A percentile compares a stretch with the other conserved stretches of the same genome.
phyloP scores from a whole-genome alignment of 192 early-diverging fungal genomes.

The Umbelopsis sp. region DNA sequence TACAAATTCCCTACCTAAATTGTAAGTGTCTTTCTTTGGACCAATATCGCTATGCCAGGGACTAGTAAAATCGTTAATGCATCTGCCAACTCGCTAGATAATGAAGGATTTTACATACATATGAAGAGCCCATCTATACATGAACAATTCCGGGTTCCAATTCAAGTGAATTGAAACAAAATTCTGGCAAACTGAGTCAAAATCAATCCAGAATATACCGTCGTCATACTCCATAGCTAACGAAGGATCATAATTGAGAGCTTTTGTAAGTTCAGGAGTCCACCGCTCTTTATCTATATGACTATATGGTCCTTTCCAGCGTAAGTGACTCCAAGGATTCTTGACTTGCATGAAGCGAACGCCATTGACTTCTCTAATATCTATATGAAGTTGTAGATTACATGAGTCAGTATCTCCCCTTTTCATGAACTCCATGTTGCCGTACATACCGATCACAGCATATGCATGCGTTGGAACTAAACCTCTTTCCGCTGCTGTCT shows the following conservation, averaged over 20 bases:
- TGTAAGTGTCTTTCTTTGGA: slow-evolving; percentile 32
- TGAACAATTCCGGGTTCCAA: slow-evolving; percentile 84
- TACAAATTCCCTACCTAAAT: slow-evolving; percentile 32
- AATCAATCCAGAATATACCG: slow-evolving; percentile 92
- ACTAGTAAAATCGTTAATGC: slow-evolving; percentile 5
- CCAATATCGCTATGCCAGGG: slow-evolving; percentile 35
- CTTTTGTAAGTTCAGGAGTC: slow-evolving; percentile 68
- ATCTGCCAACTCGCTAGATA: background rate
- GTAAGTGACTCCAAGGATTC: slow-evolving; percentile 91
- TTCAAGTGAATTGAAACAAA: slow-evolving; percentile 92
- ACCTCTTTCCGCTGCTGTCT: slow-evolving; percentile 66
- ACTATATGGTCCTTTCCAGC: slow-evolving; percentile 83
- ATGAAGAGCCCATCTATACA: slow-evolving; percentile 68
- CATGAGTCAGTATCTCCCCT: too few relatives aligned
- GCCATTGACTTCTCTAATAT: slow-evolving; percentile 63
- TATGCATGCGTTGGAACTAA: slow-evolving; percentile 92
- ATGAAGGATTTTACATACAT: slow-evolving; percentile 54
- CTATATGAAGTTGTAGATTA: slow-evolving; percentile 31
- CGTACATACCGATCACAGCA: slow-evolving; percentile 67
- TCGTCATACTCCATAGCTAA: slow-evolving; percentile 71
- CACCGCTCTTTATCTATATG: slow-evolving; percentile 65
- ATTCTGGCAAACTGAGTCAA: slow-evolving; percentile 70
- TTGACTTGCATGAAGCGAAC: slow-evolving; percentile 80
- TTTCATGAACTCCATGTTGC: background rate
- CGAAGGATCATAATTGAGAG: slow-evolving; percentile 73